Conservation (phyloP, 306 rosid species). For the Senna tora region DNA sequence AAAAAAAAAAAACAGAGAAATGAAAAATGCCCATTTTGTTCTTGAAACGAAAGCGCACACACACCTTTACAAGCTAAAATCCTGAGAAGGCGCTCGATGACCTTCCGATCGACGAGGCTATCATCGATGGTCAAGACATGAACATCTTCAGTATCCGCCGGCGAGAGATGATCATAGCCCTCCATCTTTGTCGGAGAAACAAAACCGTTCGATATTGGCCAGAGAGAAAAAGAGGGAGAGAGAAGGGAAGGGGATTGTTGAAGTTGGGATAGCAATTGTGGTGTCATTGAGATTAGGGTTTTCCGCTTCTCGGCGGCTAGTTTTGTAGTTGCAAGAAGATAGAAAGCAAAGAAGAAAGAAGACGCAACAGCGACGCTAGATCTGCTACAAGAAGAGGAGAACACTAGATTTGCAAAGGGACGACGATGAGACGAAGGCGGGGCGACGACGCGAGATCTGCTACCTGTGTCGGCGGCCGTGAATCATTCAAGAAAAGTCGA, state of each 20-base stretch:
- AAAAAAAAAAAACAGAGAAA: background rate
- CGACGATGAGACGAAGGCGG: too few species aligned
- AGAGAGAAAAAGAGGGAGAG: constrained; percentile 43
- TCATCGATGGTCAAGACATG: constrained; percentile 98
- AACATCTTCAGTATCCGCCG: constrained; percentile 55
- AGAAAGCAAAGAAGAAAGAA: too few species aligned
- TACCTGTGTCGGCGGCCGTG: too few species aligned
- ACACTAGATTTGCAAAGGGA: too few species aligned
- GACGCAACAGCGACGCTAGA: too few species aligned
- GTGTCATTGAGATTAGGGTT: constrained; percentile 32
- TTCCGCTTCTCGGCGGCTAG: constrained; percentile 14
- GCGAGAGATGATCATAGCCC: constrained; percentile 34
- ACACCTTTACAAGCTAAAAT: constrained; percentile 84
- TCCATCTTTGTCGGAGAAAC: constrained; percentile 55
- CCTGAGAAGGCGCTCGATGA: constrained; percentile 82
- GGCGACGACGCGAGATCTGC: too few species aligned
- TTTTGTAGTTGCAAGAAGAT: too few species aligned
- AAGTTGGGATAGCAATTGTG: constrained; percentile 42
- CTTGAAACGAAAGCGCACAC: background rate
- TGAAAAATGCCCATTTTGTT: background rate
- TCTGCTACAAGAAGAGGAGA: too few species aligned
- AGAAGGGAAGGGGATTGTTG: constrained; percentile 31
- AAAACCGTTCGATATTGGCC: too few species aligned
- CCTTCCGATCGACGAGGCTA: constrained; percentile 85
- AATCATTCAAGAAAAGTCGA: too few species aligned